Evolutionary conservation across 805 yeast species (phyloP).

Genomic region (Candida dendrica): DNA sequence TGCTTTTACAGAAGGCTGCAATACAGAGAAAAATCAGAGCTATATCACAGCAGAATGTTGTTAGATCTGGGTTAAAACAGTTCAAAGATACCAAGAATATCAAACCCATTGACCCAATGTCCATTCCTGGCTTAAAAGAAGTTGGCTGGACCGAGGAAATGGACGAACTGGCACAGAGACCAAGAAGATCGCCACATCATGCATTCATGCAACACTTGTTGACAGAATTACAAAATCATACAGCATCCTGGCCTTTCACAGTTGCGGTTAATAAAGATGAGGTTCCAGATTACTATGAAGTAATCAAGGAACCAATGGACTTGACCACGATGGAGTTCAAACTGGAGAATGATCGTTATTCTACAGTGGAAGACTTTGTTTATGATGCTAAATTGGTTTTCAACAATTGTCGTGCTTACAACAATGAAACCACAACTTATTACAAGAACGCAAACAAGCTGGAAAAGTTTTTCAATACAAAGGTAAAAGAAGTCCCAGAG

Average conservation of each 20-base stretch:
- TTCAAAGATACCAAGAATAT: conserved; percentile 46
- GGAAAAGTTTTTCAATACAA: conserved; percentile 79
- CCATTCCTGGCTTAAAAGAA: conserved; percentile 85
- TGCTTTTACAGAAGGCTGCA: conserved; percentile 87
- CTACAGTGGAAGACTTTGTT: conserved; percentile 82
- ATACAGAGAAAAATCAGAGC: conserved; percentile 75
- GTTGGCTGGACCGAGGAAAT: conserved; percentile 98
- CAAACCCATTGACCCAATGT: conserved; percentile 66
- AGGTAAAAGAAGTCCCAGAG: conserved; percentile 87
- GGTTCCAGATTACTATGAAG: conserved; percentile 93
- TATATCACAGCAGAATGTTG: conserved; percentile 70
- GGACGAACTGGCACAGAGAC: conserved; percentile 94
- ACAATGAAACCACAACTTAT: conserved; percentile 91
- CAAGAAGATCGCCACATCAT: conserved; percentile 90
- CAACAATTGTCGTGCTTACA: conserved; percentile 87
- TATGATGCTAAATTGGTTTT: conserved; percentile 83
- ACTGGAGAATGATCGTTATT: conserved; percentile 86
- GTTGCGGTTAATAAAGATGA: conserved; percentile 90
- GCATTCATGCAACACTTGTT: conserved; percentile 86
- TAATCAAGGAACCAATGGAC: conserved; percentile 97
- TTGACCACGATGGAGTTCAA: conserved; percentile 91
- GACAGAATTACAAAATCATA: conserved; percentile 86
- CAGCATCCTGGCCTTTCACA: conserved; percentile 97
- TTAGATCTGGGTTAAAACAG: conserved; percentile 72
- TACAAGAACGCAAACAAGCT: conserved; percentile 90